phyloP scores from a whole-genome alignment of 23 red algal genomes.

The Gracilaria caudata region DNA sequence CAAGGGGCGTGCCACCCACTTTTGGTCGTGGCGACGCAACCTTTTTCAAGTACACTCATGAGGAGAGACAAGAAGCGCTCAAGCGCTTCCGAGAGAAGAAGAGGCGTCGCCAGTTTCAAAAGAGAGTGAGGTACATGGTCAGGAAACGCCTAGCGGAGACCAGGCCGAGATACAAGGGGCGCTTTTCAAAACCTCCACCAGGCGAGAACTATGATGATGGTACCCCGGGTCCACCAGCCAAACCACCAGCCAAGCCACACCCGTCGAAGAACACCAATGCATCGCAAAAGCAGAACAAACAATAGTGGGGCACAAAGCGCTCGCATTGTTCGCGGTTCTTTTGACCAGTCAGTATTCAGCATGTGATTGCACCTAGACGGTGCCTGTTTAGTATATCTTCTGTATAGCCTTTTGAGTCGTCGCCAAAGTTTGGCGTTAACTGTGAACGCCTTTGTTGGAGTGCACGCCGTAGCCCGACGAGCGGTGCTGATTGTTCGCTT shows the following conservation, averaged over 20 bases:
- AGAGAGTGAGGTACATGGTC: slow-evolving; percentile 81
- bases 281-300: background rate
- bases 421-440: slow-evolving; percentile 11
- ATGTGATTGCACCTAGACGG: slow-evolving; percentile 6
- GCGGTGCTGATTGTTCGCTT: background rate
- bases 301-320: background rate
- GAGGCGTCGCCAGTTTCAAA: slow-evolving; percentile 75
- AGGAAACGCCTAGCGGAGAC: slow-evolving; percentile 83
- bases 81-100: slow-evolving; percentile 88
- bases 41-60: slow-evolving; percentile 63
- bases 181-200: slow-evolving; percentile 86
- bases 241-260: background rate
- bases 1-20: slow-evolving; percentile 43
- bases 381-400: slow-evolving; percentile 35
- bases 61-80: slow-evolving; percentile 80
- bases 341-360: background rate
- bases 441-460: background rate
- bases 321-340: background rate
- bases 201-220: slow-evolving; percentile 68
- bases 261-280: background rate
- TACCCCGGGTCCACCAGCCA: slow-evolving; percentile 39
- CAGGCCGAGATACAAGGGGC: slow-evolving; percentile 83
- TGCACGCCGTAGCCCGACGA: background rate
- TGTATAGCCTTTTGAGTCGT: slow-evolving; percentile 37
- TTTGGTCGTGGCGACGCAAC: slow-evolving; percentile 16